A percentile compares a stretch with the other conserved stretches of the same genome.
phyloP scores from a whole-genome alignment of 257 asterid species.

The Capsicum baccatum region DNA sequence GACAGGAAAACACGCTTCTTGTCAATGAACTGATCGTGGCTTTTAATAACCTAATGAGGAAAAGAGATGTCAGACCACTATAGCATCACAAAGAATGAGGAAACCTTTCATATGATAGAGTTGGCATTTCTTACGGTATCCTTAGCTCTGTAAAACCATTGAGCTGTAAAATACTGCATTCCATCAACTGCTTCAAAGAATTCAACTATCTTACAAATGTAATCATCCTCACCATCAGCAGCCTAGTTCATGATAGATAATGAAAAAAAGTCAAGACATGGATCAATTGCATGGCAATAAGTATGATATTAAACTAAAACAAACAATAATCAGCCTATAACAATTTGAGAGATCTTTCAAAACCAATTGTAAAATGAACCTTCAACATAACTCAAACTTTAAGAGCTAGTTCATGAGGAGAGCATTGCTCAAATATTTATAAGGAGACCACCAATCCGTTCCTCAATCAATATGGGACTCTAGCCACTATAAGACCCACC shows the following conservation, averaged over 20 bases:
- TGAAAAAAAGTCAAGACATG: not conserved
- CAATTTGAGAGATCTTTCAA: not conserved
- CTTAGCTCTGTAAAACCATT: constrained; percentile 51
- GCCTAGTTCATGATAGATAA: constrained; percentile 32
- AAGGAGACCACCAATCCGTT: not conserved
- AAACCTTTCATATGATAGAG: not conserved
- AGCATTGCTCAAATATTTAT: not conserved
- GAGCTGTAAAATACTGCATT: constrained; percentile 38
- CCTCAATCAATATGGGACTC: not conserved
- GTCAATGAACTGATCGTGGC: constrained; percentile 36
- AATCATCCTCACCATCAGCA: constrained; percentile 39
- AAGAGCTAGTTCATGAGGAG: not conserved
- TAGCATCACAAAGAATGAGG: not conserved
- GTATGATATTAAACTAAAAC: not conserved
- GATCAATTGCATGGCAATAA: not conserved
- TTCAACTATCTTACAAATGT: constrained; percentile 43
- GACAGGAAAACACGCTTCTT: constrained; percentile 45
- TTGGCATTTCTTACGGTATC: constrained; percentile 47
- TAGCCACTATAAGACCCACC: not conserved
- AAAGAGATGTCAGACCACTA: not conserved
- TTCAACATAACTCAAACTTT: not conserved
- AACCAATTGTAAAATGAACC: not conserved
- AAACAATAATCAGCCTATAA: not conserved
- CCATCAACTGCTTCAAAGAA: constrained; percentile 43
- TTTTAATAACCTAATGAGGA: constrained; percentile 40